Evolutionary conservation across 2,329 filamentous ascomycete species (phyloP), one percentile per base, ranked within the genome.

Genomic region (Lachnellula suecica): DNA sequence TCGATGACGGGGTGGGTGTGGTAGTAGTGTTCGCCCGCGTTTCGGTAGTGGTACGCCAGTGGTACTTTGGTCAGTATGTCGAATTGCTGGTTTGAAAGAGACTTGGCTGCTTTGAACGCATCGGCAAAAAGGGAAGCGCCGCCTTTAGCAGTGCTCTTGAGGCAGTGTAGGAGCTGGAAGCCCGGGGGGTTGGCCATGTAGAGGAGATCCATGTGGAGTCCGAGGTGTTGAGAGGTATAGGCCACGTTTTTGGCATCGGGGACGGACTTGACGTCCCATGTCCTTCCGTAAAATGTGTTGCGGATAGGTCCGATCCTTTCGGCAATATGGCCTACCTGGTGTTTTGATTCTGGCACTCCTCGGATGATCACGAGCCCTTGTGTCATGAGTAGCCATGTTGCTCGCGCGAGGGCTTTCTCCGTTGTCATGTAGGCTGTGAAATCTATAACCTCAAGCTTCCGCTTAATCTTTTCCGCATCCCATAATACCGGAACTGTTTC

Each of bases 151-250:
- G 84, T 87, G 63, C 95, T 96, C 57, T 88, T 81, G 38, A 97
- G 77, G 65, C 91, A 97, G 72, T 97, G 94, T 4, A 97, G 82
- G 22, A 97, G 75, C 70, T 99, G 93, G 47, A 94, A 82, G 27
- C 86, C 84, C 0, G 93, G 93, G 2, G 89, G 84, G 46, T 89
- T 82, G 13, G 80, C 74, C 71, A 94, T 87, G 72, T 97, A 97
- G 50, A 97, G 78, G 37, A 97, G 79, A 68, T 97, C 94, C 82
- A 96, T 94, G 72, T 99, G 94, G 44, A 97, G 84, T 15, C 89
- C 89, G 1, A 97, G 83, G 64, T 85, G 86, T 44, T 86, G 79
- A 64, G 81, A 86, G 1, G 93, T 97, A 72, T 97, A 91, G 9
- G 94, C 93, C 4, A 97, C 89, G 67, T 97, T 97, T 66, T 93